Evolutionary conservation across 441 rosid genomes (phyloP), one percentile per base, ranked within the genome.

Genomic region (Erysimum cheiri): DNA sequence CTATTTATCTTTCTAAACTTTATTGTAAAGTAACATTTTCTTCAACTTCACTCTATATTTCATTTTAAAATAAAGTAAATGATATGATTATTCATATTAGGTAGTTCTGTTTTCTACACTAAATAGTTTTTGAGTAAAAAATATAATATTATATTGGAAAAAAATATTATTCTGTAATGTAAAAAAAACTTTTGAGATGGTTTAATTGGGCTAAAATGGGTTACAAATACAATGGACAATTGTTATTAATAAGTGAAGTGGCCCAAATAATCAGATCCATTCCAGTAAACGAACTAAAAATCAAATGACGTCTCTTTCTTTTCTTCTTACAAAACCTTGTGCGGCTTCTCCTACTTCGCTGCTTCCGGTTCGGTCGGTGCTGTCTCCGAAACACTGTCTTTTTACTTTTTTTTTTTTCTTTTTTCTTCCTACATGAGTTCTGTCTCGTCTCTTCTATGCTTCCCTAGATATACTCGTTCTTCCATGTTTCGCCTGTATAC

Each of bases 301-400:
- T 41, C 46, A 41, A 46, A 44, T 7, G 35, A 13, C 19, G n/a
- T 29, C 17, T 48, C 32, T 11, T 52, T 56, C 11, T 60, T 44
- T 52, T 31, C 22, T 65, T 56, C 14, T 37, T 19, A 15, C 59
- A 37, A 61, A 56, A 65, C 71, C 31, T 72, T 10, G 46, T 66
- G 67, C 67, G 56, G 48, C 61, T 59, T 31, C 60, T 39, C 46
- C 53, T 29, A 9, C 60, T 47, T 50, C 11, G 19, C 14, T 66
- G 49, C 32, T 31, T 57, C 41, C 13, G 49, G 32, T 33, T 71
- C 24, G 33, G 35, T 60, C 61, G 29, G 8, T 39, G 31, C 59
- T 28, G 59, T 57, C 31, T 49, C 55, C 62, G 24, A 64, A 14
- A 2, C 37, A 17, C 7, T 37, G 13, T 54, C 19, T 41, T 41